These are phyloP conservation scores for Angophora floribunda DNA, from an alignment of 345 rosid species.

Conservation along the genomic window DNA sequence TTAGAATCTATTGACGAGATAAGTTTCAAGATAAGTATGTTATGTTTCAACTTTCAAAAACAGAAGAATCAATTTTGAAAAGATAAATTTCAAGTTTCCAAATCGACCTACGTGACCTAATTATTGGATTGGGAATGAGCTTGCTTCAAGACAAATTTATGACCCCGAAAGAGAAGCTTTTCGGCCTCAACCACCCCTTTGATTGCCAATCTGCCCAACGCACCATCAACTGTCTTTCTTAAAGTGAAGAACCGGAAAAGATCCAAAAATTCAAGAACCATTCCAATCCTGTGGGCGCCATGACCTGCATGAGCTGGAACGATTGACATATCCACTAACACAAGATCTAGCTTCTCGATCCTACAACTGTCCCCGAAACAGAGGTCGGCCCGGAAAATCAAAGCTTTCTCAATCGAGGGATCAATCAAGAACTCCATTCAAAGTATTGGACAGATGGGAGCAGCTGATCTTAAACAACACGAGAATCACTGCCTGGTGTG, in stretches of 20 bases:
- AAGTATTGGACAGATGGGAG: not conserved
- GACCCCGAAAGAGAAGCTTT: not conserved
- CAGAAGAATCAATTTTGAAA: too few relatives aligned
- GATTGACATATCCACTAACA: not conserved
- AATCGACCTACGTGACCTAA: too few relatives aligned
- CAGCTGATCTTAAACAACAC: not conserved
- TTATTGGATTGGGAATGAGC: not conserved
- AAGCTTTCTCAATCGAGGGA: not conserved
- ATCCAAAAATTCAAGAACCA: not conserved
- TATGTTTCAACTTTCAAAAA: too few relatives aligned
- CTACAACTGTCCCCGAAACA: not conserved
- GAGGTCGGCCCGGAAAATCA: not conserved
- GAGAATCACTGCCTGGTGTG: not conserved
- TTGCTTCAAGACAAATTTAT: not conserved
- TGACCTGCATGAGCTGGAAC: not conserved
- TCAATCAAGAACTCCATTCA: not conserved
- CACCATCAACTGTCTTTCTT: not conserved
- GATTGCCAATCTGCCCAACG: not conserved
- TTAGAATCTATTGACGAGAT: fast-evolving
- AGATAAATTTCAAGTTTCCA: too few relatives aligned
- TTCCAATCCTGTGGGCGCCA: not conserved
- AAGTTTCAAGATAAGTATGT: too few relatives aligned
- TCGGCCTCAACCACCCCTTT: not conserved
- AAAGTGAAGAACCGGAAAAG: not conserved
- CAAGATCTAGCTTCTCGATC: not conserved